Evolutionary conservation across 2,329 filamentous ascomycete species (phyloP), one percentile per base, ranked within the genome.

Genomic region (Dryadomyces quercus-mongolicae): DNA sequence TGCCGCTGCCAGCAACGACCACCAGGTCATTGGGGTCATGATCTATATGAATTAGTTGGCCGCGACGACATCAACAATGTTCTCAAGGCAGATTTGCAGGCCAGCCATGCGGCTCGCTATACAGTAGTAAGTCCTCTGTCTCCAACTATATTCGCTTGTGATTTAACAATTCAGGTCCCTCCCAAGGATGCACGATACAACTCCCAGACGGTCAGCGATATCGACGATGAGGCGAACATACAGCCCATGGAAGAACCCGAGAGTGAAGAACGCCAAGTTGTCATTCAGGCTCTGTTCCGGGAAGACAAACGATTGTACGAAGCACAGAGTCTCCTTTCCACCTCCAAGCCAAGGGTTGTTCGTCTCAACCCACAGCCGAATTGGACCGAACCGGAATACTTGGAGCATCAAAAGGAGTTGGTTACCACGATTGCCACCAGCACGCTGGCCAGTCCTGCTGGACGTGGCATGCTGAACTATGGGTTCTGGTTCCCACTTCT

Each of bases 251-350:
- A 93, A 59, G 88, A 88, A 49, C 85, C 86, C 6, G 86, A 89
- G 54, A 91, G 93, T 65, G 85, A 85, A 36, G 88, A 95, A 63
- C 82, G 90, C 31, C 84, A 92, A 66, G 78, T 84, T 10, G 82
- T 97, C 8, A 94, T 93, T 34, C 82, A 84, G 52, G 75, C 93
- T 9, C 84, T 98, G 31, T 98, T 97, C 75, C 85, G 84, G 56
- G 90, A 97, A 60, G 93, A 98, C 63, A 82, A 90, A 56, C 84
- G 93, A 40, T 84, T 95, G 54, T 84, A 89, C 57, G 93, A 98
- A 70, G 93, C 90, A 0, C 83, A 85, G 54, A 82, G 79, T 53
- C 74, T 98, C 54, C 74, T 98, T n/a, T 91, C 93, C 55, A 93
- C 93, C 31, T 82, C 86, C 52, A 88, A 86, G 63, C 77, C 88